Conservation (phyloP, 441 rosid species). For the Euphorbia schlechtendalii region DNA sequence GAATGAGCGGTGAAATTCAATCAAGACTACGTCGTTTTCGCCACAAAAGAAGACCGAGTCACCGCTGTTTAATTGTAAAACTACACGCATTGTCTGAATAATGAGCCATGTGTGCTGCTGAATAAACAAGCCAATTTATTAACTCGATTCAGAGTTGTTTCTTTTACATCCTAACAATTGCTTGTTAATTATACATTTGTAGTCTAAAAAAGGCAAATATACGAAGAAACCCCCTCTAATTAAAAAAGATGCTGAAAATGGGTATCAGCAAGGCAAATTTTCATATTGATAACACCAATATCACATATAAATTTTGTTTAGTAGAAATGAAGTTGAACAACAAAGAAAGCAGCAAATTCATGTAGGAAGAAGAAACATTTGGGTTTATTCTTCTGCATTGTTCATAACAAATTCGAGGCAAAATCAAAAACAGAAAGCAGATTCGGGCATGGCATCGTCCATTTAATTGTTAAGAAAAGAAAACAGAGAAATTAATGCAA, state of each 20-base stretch:
- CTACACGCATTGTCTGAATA: neutral
- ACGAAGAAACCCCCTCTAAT: no score
- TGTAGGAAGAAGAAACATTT: neutral
- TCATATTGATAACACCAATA: no score
- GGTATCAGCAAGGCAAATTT: no score
- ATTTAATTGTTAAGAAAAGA: no score
- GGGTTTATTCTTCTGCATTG: slow-evolving; percentile 1
- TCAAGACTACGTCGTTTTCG: slow-evolving; percentile 10
- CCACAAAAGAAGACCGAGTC: neutral
- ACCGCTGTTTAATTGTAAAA: neutral
- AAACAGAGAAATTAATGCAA: neutral
- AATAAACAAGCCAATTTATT: no score
- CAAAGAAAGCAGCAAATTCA: neutral
- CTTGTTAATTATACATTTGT: no score
- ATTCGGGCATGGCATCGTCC: no score
- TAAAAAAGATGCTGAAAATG: no score
- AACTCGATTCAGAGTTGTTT: no score
- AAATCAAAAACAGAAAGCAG: neutral
- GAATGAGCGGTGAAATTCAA: neutral
- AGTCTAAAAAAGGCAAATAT: no score
- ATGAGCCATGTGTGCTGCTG: neutral
- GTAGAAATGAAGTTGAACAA: neutral
- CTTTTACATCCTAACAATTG: no score
- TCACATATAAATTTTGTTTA: no score
- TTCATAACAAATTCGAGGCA: neutral